Base-by-base conservation (phyloP, 2,329 filamentous ascomycete species). In the Plenodomus lindquistii region DNA sequence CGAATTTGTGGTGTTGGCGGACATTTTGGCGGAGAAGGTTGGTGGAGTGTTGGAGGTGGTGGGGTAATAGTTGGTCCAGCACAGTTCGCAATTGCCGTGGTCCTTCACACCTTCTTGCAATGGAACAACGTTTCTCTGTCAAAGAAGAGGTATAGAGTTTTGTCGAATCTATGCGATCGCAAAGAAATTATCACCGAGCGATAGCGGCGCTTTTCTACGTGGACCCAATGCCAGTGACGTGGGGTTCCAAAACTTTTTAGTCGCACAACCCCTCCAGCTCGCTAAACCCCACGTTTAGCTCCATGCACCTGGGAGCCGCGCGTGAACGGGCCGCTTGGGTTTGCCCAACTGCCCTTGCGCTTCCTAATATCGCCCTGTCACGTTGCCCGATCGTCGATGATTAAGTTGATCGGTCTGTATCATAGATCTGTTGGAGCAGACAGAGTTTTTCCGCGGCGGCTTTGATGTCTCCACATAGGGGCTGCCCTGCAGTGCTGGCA, bases 231-330 rank as follows among this genome's bases (percentile, higher is more conserved):
- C 18, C 35, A 13, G 35, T 37, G 4, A 64, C 59, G 60, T 60
- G 59, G 53, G 50, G 46, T 31, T 42, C 50, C 50, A 57, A 54
- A 57, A 60, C 44, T 56, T 64, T 64, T 59, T 57, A 51, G 50
- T 9, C 31, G 22, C 22, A 24, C 9, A 31, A 31, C 27, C 27
- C 27, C 27, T 31, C 27, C 27, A 31, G 27, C 52, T 52, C 52
- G 57, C 59, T 59, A 60, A 56, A 61, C 59, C 61, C 61, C 61
- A 64, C 61, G 61, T 50, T 52, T 47, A 34, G 48, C 41, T 50
- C 50, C 54, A 31, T 31, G 40, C 55, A 53, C 54, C 40, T 55
- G 44, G 50, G 21, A 44, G 48, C 42, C 55, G 48, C 57, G 40
- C 42, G 18, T 48, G 44, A 46, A 42, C 52, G 44, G 42, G 44